These are phyloP conservation scores for Meyerozyma sp. DNA, from an alignment of 1,139 yeast genomes.

Conservation along the genomic window DNA sequence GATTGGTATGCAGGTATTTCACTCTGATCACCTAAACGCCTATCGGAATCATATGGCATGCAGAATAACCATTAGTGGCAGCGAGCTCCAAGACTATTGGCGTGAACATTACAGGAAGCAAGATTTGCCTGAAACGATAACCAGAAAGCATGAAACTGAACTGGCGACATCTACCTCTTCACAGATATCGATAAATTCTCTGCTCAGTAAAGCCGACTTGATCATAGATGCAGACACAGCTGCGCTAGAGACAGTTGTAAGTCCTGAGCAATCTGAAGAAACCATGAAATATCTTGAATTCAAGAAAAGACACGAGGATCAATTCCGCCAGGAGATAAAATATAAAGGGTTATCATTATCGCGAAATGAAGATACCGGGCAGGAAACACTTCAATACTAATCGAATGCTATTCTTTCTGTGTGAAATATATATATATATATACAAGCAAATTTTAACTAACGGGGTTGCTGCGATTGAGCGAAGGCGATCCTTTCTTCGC, in stretches of 20 bases:
- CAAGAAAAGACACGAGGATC: neutral
- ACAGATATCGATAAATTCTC: too few relatives aligned
- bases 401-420: neutral
- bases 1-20: too few relatives aligned
- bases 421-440: neutral
- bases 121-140: too few relatives aligned
- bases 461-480: neutral
- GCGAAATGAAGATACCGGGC: constrained; percentile 4
- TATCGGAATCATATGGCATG: too few relatives aligned
- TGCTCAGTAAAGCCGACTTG: neutral
- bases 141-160: neutral
- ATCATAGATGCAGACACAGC: neutral
- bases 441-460: neutral
- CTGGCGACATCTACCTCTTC: too few relatives aligned
- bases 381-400: constrained; percentile 5
- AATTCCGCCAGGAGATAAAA: neutral
- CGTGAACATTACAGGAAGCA: too few relatives aligned
- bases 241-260: neutral
- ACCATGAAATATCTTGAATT: neutral
- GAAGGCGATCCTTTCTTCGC: constrained; percentile 42
- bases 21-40: too few relatives aligned
- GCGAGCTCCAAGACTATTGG: too few relatives aligned
- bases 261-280: neutral
- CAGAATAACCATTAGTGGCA: too few relatives aligned
- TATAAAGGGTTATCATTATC: neutral